A percentile compares a stretch with the other conserved stretches of the same genome.
These are phyloP conservation scores for Meyerozyma smithsonii DNA, from an alignment of 1,139 yeast genomes.

Conservation along the genomic window DNA sequence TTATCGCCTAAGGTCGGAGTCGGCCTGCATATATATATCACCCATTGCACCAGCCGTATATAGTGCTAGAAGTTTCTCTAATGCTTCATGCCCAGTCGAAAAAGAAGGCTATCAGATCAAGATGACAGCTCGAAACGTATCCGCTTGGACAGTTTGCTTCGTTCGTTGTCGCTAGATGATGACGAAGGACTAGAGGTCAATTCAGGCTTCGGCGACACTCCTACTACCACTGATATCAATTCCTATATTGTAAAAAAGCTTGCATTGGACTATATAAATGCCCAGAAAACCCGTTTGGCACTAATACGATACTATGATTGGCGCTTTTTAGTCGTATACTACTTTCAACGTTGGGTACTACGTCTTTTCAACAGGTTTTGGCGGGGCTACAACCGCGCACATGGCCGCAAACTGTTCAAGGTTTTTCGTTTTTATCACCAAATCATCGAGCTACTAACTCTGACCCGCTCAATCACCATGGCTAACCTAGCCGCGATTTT, in stretches of 20 bases:
- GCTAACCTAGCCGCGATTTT: constrained; percentile 24
- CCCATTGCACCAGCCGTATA: not conserved
- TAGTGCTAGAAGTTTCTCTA: not conserved
- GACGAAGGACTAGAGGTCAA: constrained; percentile 4
- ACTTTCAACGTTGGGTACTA: constrained; percentile 35
- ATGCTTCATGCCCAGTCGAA: constrained; percentile 1
- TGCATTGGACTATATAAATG: constrained; percentile 19
- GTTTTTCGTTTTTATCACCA: constrained; percentile 21
- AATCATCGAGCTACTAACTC: constrained; percentile 18
- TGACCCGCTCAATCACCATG: constrained; percentile 15
- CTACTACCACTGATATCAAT: constrained; percentile 12
- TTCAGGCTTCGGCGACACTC: not conserved
- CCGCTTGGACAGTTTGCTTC: constrained; percentile 12
- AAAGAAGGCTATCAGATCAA: constrained; percentile 7
- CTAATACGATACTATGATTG: constrained; percentile 24
- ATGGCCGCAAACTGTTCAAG: constrained; percentile 14
- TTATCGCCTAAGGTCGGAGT: too few relatives aligned
- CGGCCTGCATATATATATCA: not conserved
- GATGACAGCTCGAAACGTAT: constrained; percentile 11
- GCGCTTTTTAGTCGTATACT: constrained; percentile 19
- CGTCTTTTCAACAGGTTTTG: constrained; percentile 36
- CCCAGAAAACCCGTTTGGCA: constrained; percentile 13
- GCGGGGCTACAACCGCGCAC: constrained; percentile 22
- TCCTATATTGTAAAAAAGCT: constrained; percentile 25
- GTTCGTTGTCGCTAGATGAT: constrained; percentile 12